Evolutionary conservation across 2,329 filamentous ascomycete genomes (phyloP), one percentile per base, ranked within the genome.

Genomic region (Furcasterigmium sp.): DNA sequence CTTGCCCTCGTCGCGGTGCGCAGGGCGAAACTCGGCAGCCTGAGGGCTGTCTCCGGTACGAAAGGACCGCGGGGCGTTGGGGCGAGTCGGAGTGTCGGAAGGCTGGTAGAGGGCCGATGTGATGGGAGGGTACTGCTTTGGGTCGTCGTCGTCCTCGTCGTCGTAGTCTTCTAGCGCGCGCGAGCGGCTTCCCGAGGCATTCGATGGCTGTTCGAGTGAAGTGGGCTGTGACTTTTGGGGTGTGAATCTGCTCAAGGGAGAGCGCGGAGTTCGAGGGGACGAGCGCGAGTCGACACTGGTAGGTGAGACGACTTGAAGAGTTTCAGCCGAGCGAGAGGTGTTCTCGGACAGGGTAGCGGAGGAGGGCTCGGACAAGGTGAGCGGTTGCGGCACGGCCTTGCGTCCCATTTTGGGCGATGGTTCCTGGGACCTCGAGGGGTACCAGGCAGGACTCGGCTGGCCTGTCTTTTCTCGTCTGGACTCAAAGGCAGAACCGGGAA

Each of bases 351-450:
- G 52, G 51, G 62, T 60, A 52, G 56, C 50, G 53, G 55, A 52
- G 49, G 54, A 60, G 51, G 62, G 53, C 50, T 67, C 67, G 55
- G 68, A 65, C 62, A 80, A 67, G 59, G 70, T 63, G 64, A 80
- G 70, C 63, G 76, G 75, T 67, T 78, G 71, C 52, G 75, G 76
- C 63, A 70, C 73, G 57, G 72, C 64, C 64, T 78, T 80, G 61
- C 76, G 76, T 65, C 69, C 75, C 76, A 80, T 80, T 41, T 25
- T 41, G 30, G 39, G 32, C 32, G 32, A 35, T 17, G 18, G 6
- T 18, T 35, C 11, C 10, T 26, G 23, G 23, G 23, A 26, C 23
- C 23, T 26, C 23, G 23, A 26, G 23, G 23, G 23, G 23, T 26
- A 26, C 23, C 23, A 26, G 23, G 23, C 7, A 7, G 11, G 23